Percentiles rank a stretch among this genome's conserved stretches.
Conservation (phyloP, 345 rosid species). For the Aurinia saxatilis region DNA sequence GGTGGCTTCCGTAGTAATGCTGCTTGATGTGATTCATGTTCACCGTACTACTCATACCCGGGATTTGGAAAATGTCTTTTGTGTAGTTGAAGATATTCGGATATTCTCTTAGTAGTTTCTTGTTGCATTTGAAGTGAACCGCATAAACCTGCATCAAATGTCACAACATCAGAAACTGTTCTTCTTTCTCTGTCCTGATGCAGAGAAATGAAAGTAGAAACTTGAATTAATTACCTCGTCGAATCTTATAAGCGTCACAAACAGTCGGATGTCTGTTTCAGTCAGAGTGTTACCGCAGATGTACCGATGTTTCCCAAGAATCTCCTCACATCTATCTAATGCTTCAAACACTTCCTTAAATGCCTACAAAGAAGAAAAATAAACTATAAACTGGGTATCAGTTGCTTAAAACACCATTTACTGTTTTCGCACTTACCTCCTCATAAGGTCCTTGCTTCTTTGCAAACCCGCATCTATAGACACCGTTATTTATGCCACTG, state of each 20-base stretch:
- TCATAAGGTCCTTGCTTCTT: slow-evolving; percentile 50
- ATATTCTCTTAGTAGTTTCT: slow-evolving; percentile 61
- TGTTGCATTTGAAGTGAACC: slow-evolving; percentile 81
- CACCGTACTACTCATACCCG: slow-evolving; percentile 54
- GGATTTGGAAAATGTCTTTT: slow-evolving; percentile 55
- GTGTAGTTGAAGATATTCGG: slow-evolving; percentile 63
- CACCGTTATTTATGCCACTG: slow-evolving; percentile 44
- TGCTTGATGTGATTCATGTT: slow-evolving; percentile 66
- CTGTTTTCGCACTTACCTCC: slow-evolving; percentile 31
- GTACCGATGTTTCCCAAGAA: slow-evolving; percentile 63
- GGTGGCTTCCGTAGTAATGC: slow-evolving; percentile 76
- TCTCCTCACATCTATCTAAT: slow-evolving; percentile 68
- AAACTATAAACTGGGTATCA: background rate
- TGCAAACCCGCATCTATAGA: slow-evolving; percentile 46
- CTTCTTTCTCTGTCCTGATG: background rate
- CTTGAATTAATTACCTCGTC: slow-evolving; percentile 59
- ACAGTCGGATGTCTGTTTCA: slow-evolving; percentile 76
- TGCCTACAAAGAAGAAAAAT: slow-evolving; percentile 46
- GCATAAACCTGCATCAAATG: slow-evolving; percentile 46
- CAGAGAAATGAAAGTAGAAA: background rate
- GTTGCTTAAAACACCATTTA: background rate
- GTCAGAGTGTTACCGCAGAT: slow-evolving; percentile 60
- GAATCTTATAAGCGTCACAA: slow-evolving; percentile 86
- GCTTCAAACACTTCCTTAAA: slow-evolving; percentile 56
- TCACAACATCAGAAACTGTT: background rate